Evolutionary conservation across 2,329 filamentous ascomycete species (phyloP), one percentile per base, ranked within the genome.

Genomic region (Zymoseptoria tritici): DNA sequence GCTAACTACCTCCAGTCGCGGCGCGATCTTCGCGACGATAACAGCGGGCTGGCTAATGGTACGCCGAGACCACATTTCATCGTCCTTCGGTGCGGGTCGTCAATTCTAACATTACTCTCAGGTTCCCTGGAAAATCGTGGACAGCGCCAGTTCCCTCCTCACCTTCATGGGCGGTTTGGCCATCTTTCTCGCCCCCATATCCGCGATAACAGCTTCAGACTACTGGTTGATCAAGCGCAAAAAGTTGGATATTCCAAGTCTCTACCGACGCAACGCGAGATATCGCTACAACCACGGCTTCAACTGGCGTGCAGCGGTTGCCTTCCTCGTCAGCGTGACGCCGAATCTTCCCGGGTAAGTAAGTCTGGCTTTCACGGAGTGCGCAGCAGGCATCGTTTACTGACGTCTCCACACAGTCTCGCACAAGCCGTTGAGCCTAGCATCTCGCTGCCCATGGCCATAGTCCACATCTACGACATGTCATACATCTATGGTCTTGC

Each of bases 401-500:
- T 52, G 20, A 36, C 56, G n/a, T 9, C 22, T 9, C 22, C 3
- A 2, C 21, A 2, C 42, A 58, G 83, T 9, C 75, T 87, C 60
- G 77, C 78, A 16, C 69, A 74, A 31, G 72, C 70, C 0, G 75
- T 79, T 57, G 78, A 78, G 56, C 61, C 72, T 0, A 68, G 58
- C 13, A 73, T 79, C 19, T 64, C 72, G 2, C 73, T 76, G 0
- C 78, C 79, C 0, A 73, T 74, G 0, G 85, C 85, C 0, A 9
- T 29, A 2, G 73, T 75, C 50, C 79, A 77, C 57, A 78, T 86
- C 4, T 88, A 87, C 68, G 78, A 81, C 24, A 85, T 88, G 68
- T 84, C 85, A n/a, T 88, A 85, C 81, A 68, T 88, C 19, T 78
- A 86, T 54, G 85, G 85, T 0, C 87, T 88, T 63, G 74, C 79